Conservation (phyloP, 2,329 filamentous ascomycete species). For the Sphaerulina musiva region DNA sequence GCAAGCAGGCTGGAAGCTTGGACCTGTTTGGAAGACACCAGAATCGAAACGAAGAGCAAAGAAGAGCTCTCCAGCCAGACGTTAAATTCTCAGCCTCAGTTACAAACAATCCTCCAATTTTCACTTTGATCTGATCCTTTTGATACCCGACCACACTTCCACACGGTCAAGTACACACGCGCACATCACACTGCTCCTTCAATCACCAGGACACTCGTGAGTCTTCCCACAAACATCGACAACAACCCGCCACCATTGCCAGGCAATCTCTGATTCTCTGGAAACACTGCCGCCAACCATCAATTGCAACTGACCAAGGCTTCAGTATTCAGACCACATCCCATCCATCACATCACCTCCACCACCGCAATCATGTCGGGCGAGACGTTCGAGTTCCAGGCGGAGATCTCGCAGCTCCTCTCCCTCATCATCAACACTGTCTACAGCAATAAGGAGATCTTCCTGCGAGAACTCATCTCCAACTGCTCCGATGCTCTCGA, state of each 20-base stretch:
- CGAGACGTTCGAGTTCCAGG: slow-evolving; percentile 99
- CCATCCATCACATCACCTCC: slow-evolving; percentile 6
- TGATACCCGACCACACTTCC: neutral
- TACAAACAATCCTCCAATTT: neutral
- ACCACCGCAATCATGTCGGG: slow-evolving; percentile 59
- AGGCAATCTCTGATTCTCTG: neutral
- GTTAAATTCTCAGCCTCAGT: neutral
- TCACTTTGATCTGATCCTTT: neutral
- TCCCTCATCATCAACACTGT: slow-evolving; percentile 99
- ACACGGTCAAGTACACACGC: neutral
- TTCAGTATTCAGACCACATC: slow-evolving; percentile 2
- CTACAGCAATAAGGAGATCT: slow-evolving; percentile 99
- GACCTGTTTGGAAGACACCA: neutral
- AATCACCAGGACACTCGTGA: neutral
- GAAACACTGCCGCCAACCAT: neutral
- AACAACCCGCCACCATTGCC: neutral
- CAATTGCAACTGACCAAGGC: neutral
- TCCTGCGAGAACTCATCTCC: slow-evolving; percentile 96
- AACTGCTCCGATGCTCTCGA: slow-evolving; percentile 98
- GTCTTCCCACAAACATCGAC: neutral
- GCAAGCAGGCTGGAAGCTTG: neutral
- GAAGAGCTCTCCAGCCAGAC: neutral
- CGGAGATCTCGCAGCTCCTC: slow-evolving; percentile 99
- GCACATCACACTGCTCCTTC: neutral
- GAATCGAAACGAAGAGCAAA: neutral